Conservation (phyloP, 2,329 filamentous ascomycete species). For the Xylaria sp. region DNA sequence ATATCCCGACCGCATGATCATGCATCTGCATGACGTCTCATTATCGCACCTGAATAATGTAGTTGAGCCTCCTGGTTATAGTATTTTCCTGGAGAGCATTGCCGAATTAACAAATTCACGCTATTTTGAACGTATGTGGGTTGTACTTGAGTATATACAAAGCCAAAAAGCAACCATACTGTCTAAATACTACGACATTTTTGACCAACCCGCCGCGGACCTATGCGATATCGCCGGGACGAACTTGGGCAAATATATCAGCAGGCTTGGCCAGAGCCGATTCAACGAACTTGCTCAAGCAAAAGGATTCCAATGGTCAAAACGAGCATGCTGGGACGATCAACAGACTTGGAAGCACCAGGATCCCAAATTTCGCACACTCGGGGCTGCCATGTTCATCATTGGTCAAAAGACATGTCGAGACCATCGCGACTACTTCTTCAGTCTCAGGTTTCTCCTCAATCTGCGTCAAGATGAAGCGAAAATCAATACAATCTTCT, state of each 20-base stretch:
- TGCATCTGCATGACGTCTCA: slow-evolving; percentile 29
- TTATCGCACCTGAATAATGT: slow-evolving; percentile 21
- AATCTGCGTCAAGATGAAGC: slow-evolving; percentile 22
- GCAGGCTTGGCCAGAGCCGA: slow-evolving; percentile 24
- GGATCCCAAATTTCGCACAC: slow-evolving; percentile 19
- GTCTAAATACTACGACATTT: slow-evolving; percentile 26
- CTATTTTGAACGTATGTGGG: slow-evolving; percentile 33
- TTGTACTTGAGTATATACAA: slow-evolving; percentile 33
- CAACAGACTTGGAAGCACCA: slow-evolving; percentile 31
- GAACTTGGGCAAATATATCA: slow-evolving; percentile 26
- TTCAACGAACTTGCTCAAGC: slow-evolving; percentile 29
- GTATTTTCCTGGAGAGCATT: slow-evolving; percentile 24
- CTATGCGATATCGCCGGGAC: slow-evolving; percentile 15
- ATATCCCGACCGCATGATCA: slow-evolving; percentile 28
- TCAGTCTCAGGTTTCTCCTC: slow-evolving; percentile 28
- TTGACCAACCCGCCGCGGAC: slow-evolving; percentile 16
- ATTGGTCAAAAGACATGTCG: slow-evolving; percentile 29
- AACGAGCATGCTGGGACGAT: slow-evolving; percentile 32
- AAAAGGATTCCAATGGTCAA: slow-evolving; percentile 29
- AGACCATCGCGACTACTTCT: slow-evolving; percentile 32
- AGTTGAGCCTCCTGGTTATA: slow-evolving; percentile 15
- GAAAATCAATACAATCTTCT: slow-evolving; percentile 28
- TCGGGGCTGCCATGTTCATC: slow-evolving; percentile 29
- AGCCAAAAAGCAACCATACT: slow-evolving; percentile 19
- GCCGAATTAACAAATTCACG: slow-evolving; percentile 27